These are phyloP conservation scores for Mrakiaceae sp. DNA, from an alignment of 1,284 basidiomycete genomes.

Conservation along the genomic window DNA sequence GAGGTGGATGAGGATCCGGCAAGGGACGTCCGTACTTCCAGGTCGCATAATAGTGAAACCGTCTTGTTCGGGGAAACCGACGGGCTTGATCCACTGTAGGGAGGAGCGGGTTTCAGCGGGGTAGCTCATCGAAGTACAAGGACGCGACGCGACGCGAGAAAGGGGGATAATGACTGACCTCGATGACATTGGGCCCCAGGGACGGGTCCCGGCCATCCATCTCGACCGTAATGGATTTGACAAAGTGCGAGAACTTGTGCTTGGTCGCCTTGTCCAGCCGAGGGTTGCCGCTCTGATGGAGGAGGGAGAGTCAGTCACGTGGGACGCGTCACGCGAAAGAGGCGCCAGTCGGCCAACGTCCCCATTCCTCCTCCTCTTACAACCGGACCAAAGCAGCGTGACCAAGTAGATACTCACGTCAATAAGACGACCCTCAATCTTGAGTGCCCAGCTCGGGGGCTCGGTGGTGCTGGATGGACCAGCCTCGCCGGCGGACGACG, in stretches of 20 bases:
- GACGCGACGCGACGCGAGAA: not conserved
- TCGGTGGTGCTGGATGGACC: conserved; percentile 29
- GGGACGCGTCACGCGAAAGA: not conserved
- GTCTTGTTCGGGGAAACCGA: conserved; percentile 41
- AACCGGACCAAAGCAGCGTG: not conserved
- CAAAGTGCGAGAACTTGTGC: conserved; percentile 74
- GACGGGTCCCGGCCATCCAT: conserved; percentile 23
- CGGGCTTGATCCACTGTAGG: conserved; percentile 54
- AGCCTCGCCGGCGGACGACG: too few relatives aligned
- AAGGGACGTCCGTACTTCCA: conserved; percentile 64
- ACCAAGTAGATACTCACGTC: conserved; percentile 31
- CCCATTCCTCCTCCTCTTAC: not conserved
- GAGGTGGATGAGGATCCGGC: conserved; percentile 68
- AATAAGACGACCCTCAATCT: conserved; percentile 76
- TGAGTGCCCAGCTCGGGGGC: conserved; percentile 69
- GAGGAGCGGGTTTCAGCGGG: too few relatives aligned
- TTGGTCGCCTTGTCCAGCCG: conserved; percentile 55
- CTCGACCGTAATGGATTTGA: conserved; percentile 77
- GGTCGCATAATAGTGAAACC: conserved; percentile 71
- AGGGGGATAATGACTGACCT: conserved; percentile 40
- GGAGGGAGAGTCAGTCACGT: not conserved
- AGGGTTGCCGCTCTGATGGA: conserved; percentile 41
- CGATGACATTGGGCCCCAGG: conserved; percentile 42
- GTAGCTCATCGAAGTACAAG: conserved; percentile 20
- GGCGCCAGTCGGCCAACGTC: not conserved